These are phyloP conservation scores for Hypoxylon sp. DNA, from an alignment of 2,329 filamentous ascomycete genomes.

Conservation along the genomic window DNA sequence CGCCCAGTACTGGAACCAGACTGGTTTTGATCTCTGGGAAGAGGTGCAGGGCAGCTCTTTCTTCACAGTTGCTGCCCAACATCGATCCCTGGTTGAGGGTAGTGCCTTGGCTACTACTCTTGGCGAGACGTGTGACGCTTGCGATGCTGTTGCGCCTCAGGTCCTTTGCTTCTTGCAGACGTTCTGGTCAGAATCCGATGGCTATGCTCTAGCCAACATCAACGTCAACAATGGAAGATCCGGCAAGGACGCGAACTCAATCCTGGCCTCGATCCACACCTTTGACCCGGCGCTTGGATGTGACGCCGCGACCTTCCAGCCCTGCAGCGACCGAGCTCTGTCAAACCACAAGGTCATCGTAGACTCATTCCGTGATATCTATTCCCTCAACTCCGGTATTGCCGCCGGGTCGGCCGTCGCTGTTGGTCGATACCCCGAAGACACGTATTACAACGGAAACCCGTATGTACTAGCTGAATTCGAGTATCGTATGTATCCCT, in stretches of 20 bases:
- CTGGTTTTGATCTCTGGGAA: constrained; percentile 83
- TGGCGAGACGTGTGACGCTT: constrained; percentile 66
- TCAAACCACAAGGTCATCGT: constrained; percentile 79
- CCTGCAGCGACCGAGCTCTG: constrained; percentile 73
- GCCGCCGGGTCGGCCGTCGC: constrained; percentile 65
- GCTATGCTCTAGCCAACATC: constrained; percentile 74
- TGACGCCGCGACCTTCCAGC: constrained; percentile 77
- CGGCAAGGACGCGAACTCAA: constrained; percentile 75
- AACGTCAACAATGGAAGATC: constrained; percentile 67
- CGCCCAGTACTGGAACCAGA: constrained; percentile 73
- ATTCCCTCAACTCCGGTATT: constrained; percentile 73
- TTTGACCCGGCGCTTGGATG: constrained; percentile 74
- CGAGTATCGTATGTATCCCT: neutral
- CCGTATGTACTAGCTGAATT: constrained; percentile 53
- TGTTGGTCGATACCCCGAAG: constrained; percentile 74
- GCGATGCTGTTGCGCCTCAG: constrained; percentile 71
- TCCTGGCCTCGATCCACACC: constrained; percentile 70
- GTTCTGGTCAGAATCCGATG: constrained; percentile 71
- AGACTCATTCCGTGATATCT: constrained; percentile 76
- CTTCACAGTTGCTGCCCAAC: constrained; percentile 75
- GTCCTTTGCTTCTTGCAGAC: constrained; percentile 76
- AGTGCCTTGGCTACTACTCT: constrained; percentile 69
- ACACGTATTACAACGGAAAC: constrained; percentile 79
- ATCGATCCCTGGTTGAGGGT: constrained; percentile 75
- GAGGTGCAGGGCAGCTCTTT: constrained; percentile 80